phyloP scores from a whole-genome alignment of 2,329 filamentous ascomycete genomes.

The Fonsecaea nubica region DNA sequence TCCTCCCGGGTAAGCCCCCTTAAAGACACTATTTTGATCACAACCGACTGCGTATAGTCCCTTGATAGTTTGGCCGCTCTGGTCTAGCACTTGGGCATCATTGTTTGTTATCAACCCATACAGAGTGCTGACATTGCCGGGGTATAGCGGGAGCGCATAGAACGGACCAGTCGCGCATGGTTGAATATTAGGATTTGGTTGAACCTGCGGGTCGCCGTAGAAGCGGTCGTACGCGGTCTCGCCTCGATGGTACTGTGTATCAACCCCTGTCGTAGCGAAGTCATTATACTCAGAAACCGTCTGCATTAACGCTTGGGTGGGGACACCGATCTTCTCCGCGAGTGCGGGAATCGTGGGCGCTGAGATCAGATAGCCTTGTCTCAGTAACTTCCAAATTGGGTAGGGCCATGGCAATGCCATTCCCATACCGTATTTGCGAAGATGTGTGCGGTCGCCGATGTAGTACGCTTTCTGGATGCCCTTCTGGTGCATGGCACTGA shows the following conservation, averaged over 20 bases:
- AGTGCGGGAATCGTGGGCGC: conserved; percentile 24
- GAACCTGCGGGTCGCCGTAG: conserved; percentile 44
- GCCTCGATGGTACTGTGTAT: conserved; percentile 47
- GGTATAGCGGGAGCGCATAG: conserved; percentile 46
- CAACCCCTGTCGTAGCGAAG: conserved; percentile 42
- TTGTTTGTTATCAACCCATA: conserved; percentile 23
- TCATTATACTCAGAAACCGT: conserved; percentile 42
- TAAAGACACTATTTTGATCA: conserved; percentile 19
- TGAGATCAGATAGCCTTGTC: conserved; percentile 24
- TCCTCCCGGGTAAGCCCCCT: conserved; percentile 23
- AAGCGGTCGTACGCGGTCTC: conserved; percentile 44
- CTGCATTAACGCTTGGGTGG: conserved; percentile 2
- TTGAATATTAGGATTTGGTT: conserved; percentile 45
- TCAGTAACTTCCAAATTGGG: conserved; percentile 13
- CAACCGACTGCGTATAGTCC: conserved; percentile 30
- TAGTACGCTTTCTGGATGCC: conserved; percentile 22
- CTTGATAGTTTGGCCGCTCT: conserved; percentile 9
- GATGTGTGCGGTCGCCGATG: conserved; percentile 21
- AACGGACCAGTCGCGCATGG: conserved; percentile 43
- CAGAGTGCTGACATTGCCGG: conserved; percentile 48
- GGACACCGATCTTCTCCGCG: conserved; percentile 23
- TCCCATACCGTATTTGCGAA: conserved; percentile 28
- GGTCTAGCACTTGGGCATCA: conserved; percentile 21
- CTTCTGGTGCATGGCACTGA: conserved; percentile 12
- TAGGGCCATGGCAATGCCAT: conserved; percentile 24